Conservation (phyloP, 768 basidiomycete genomes). For the Roridomyces roridus region DNA sequence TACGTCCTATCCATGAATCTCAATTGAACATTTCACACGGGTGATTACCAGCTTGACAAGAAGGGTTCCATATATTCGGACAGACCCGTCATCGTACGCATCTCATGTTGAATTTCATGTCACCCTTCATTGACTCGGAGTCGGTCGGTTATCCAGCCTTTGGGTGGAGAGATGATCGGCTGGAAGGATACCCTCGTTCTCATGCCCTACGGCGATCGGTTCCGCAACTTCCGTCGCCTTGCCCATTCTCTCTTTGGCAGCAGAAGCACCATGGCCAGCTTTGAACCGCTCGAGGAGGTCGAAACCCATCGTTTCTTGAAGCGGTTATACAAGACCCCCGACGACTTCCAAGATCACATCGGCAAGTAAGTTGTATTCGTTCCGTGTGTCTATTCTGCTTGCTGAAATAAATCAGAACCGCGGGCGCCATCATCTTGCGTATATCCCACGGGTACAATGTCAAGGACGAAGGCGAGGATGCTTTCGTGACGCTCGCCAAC, state of each 20-base stretch:
- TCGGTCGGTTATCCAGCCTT: too few relatives aligned
- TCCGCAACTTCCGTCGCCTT: constrained; percentile 46
- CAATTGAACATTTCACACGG: too few relatives aligned
- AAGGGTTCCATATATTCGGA: constrained; percentile 6
- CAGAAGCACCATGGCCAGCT: constrained; percentile 39
- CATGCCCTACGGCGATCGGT: constrained; percentile 44
- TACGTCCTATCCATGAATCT: not conserved
- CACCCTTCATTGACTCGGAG: too few relatives aligned
- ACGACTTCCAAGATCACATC: constrained; percentile 41
- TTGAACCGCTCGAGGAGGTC: constrained; percentile 43
- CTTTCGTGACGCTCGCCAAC: constrained; percentile 45
- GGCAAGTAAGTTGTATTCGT: constrained; percentile 38
- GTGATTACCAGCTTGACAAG: not conserved
- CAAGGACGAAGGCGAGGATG: constrained; percentile 40
- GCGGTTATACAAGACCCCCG: constrained; percentile 38
- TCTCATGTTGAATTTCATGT: not conserved
- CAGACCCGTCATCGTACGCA: not conserved
- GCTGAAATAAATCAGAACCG: constrained; percentile 36
- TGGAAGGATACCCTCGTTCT: constrained; percentile 45
- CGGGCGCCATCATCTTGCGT: constrained; percentile 50
- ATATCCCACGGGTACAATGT: constrained; percentile 51
- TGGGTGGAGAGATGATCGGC: constrained; percentile 36
- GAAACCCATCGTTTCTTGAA: constrained; percentile 48
- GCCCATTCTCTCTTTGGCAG: constrained; percentile 50
- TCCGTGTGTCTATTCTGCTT: not conserved